These are phyloP conservation scores for Fermentozyma sake DNA, from an alignment of 1,139 yeast genomes.

Conservation along the genomic window DNA sequence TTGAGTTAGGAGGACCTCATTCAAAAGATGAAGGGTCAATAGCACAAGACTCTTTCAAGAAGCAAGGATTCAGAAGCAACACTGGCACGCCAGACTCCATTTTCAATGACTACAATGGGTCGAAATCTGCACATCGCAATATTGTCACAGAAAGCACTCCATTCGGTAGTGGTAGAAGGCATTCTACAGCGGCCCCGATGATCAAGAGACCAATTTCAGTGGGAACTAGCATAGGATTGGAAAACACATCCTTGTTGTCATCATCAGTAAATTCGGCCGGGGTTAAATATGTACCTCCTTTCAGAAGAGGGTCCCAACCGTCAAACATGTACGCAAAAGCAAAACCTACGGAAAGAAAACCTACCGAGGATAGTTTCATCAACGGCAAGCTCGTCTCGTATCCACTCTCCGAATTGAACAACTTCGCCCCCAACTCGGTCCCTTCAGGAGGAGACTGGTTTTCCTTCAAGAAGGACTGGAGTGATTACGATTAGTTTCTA, in stretches of 20 bases:
- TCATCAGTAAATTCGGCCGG: slow-evolving; percentile 26
- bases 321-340: slow-evolving; percentile 3
- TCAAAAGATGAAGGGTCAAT: background rate
- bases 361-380: slow-evolving; percentile 6
- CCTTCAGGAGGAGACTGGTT: slow-evolving; percentile 44
- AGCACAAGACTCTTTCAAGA: slow-evolving; percentile 9
- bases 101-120: too few relatives aligned
- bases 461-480: slow-evolving; percentile 28
- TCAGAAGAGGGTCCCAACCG: slow-evolving; percentile 46
- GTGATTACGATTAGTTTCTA: slow-evolving; percentile 23
- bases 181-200: slow-evolving; percentile 6
- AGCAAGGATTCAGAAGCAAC: slow-evolving; percentile 9
- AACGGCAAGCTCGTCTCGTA: slow-evolving; percentile 5
- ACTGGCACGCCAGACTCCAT: slow-evolving; percentile 9
- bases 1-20: slow-evolving; percentile 15
- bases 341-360: slow-evolving; percentile 7
- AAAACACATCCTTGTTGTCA: slow-evolving; percentile 7
- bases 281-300: slow-evolving; percentile 71
- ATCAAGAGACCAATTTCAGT: slow-evolving; percentile 11
- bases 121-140: too few relatives aligned
- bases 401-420: slow-evolving; percentile 11
- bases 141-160: too few relatives aligned
- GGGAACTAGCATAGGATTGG: slow-evolving; percentile 5
- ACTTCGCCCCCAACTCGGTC: slow-evolving; percentile 32
- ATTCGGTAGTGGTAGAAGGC: slow-evolving; percentile 5